Evolutionary conservation across 2,329 filamentous ascomycete species (phyloP).

Genomic region (Pseudocercospora eumusae): DNA sequence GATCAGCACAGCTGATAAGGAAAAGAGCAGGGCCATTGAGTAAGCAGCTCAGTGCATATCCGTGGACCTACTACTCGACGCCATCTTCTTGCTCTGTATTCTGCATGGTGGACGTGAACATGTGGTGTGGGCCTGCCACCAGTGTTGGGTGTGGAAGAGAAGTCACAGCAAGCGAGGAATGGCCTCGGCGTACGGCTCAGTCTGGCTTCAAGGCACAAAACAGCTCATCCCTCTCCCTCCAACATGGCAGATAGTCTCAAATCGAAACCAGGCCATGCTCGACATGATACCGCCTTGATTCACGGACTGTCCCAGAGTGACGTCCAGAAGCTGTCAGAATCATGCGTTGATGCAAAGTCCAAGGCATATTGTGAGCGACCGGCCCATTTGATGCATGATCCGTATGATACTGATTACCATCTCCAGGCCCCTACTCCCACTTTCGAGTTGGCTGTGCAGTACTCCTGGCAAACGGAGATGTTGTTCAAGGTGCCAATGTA

Average conservation of each 20-base stretch:
- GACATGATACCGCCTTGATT: conserved; percentile 46
- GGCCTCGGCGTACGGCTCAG: neutral
- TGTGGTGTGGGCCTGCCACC: neutral
- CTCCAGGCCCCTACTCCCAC: conserved; percentile 74
- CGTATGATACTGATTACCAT: neutral
- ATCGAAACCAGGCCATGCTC: conserved; percentile 40
- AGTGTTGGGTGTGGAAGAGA: neutral
- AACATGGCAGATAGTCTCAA: conserved; percentile 38
- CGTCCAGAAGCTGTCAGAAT: conserved; percentile 63
- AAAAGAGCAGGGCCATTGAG: conserved; percentile 4
- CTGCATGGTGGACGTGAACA: neutral
- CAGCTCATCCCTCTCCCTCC: conserved; percentile 31
- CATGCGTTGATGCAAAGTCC: conserved; percentile 70
- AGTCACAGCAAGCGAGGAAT: neutral
- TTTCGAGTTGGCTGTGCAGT: conserved; percentile 88
- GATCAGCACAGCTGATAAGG: conserved; percentile 10
- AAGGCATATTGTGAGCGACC: conserved; percentile 71
- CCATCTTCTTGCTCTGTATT: neutral
- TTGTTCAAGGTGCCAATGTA: conserved; percentile 76
- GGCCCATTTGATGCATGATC: neutral
- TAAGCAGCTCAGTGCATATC: conserved; percentile 1
- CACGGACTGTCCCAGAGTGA: conserved; percentile 62
- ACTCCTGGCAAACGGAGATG: conserved; percentile 56
- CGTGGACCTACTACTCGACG: neutral
- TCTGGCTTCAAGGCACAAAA: neutral